Evolutionary conservation across 1,284 basidiomycete species (phyloP), one percentile per base, ranked within the genome.

Genomic region (Stygiomarasmius scandens): DNA sequence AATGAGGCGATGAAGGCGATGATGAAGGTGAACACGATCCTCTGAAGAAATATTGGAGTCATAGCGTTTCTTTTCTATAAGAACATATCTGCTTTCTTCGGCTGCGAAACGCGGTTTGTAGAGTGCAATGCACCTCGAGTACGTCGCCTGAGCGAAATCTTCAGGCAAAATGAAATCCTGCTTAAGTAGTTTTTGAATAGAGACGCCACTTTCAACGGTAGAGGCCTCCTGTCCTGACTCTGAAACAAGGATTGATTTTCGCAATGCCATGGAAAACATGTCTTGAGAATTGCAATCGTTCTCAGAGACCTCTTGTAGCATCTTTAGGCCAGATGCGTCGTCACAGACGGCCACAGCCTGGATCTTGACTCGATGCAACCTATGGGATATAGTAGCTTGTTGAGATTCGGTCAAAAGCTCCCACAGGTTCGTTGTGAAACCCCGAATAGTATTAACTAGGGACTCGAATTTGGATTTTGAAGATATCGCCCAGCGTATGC

Each of bases 61-160:
- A n/a, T 54, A 58, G n/a, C 25, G 38, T 45, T 58, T 58, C 27
- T 54, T 58, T 25, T 58, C 56, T 16, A 58, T 43, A 20, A 58
- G 46, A n/a, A 58, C 46, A n/a, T 54, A 54, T 41, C 22, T 43
- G 24, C 45, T 41, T 29, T 44, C 29, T 32, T 12, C 29, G 29
- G 29, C 27, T 14, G 27, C 19, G n/a, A n/a, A 29, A 11, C 20
- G n/a, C 47, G 29, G 52, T 25, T 45, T 46, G 43, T 38, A 54
- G 16, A 47, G 36, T 27, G 56, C 56, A 36, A 58, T 49, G 36
- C 45, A 58, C 32, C 56, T 34, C 3, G 52, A 32, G 12, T 32
- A 32, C 5, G 5, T 12, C 10, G 44, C 29, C n/a, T 49, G 29
- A 12, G 3, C n/a, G 22, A 53, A 49, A 24, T 32, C 22, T 16